Evolutionary conservation across 2,329 filamentous ascomycete genomes (phyloP).

Genomic region (Alternaria sp.): DNA sequence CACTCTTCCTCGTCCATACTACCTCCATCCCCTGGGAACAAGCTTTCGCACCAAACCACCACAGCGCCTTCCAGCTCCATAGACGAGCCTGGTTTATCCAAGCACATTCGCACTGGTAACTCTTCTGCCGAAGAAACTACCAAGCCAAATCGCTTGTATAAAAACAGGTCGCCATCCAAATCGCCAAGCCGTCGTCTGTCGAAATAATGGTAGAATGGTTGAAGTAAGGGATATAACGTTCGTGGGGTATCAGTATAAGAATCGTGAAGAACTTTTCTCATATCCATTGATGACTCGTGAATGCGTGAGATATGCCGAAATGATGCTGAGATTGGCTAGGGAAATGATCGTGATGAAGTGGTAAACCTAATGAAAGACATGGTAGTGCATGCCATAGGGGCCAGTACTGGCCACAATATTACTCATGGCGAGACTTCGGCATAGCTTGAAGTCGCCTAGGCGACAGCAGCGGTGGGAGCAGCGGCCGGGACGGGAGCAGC

Average conservation of each 20-base stretch:
- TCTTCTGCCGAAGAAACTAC: slow-evolving; percentile 13
- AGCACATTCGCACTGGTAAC: slow-evolving; percentile 24
- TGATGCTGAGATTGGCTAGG: slow-evolving; percentile 40
- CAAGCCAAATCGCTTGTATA: slow-evolving; percentile 22
- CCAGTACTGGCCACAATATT: slow-evolving; percentile 24
- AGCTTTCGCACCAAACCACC: slow-evolving; percentile 41
- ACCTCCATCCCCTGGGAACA: slow-evolving; percentile 31
- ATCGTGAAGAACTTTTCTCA: slow-evolving; percentile 51
- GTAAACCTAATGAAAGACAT: slow-evolving; percentile 24
- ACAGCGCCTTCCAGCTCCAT: slow-evolving; percentile 44
- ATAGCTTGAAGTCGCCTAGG: slow-evolving; percentile 32
- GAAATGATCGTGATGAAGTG: slow-evolving; percentile 44
- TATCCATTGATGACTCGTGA: slow-evolving; percentile 47
- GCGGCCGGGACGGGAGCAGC: slow-evolving; percentile 47
- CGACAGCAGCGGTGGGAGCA: slow-evolving; percentile 53
- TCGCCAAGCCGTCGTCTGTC: slow-evolving; percentile 50
- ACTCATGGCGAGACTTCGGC: slow-evolving; percentile 22
- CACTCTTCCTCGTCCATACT: slow-evolving; percentile 33
- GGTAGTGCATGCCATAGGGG: slow-evolving; percentile 17
- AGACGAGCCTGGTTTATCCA: slow-evolving; percentile 37
- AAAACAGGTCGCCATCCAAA: slow-evolving; percentile 35
- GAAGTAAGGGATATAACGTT: slow-evolving; percentile 48
- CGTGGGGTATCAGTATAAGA: slow-evolving; percentile 56
- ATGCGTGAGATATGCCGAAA: slow-evolving; percentile 48
- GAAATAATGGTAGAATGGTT: slow-evolving; percentile 49